Conservation (phyloP, 1,139 yeast genomes). For the Suzukiozyma palmioleophila region DNA sequence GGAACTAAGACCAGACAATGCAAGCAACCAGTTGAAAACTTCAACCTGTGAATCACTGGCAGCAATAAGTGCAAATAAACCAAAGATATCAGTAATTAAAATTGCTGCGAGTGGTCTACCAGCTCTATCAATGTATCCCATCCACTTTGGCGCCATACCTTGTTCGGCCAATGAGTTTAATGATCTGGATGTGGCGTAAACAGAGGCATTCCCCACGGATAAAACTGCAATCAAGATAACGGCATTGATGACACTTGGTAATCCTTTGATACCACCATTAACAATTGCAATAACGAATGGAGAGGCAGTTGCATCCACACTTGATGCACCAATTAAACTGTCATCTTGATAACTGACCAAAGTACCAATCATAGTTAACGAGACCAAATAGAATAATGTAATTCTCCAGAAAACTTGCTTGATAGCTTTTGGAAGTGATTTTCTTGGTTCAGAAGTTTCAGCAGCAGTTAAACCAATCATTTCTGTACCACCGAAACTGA, state of each 20-base stretch:
- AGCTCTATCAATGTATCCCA: slow-evolving; percentile 35
- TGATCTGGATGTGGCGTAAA: slow-evolving; percentile 43
- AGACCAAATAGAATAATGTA: slow-evolving; percentile 34
- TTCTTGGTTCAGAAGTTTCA: slow-evolving; percentile 37
- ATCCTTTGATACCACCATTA: slow-evolving; percentile 46
- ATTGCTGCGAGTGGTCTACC: slow-evolving; percentile 44
- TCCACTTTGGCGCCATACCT: slow-evolving; percentile 39
- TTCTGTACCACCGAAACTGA: slow-evolving; percentile 40
- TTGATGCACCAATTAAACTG: slow-evolving; percentile 27
- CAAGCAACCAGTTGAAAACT: slow-evolving; percentile 33
- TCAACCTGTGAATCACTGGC: slow-evolving; percentile 28
- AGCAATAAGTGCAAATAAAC: slow-evolving; percentile 37
- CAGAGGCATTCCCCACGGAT: slow-evolving; percentile 43
- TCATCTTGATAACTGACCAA: slow-evolving; percentile 32
- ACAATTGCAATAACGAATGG: slow-evolving; percentile 40
- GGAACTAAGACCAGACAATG: slow-evolving; percentile 34
- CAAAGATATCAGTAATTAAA: slow-evolving; percentile 30
- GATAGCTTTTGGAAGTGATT: slow-evolving; percentile 36
- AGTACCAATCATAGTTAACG: slow-evolving; percentile 34
- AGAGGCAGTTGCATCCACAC: slow-evolving; percentile 20
- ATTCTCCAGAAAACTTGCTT: slow-evolving; percentile 47
- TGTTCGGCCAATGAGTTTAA: slow-evolving; percentile 38
- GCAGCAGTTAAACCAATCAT: slow-evolving; percentile 40
- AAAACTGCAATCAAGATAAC: slow-evolving; percentile 39
- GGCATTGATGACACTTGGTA: slow-evolving; percentile 44